Conservation (phyloP, 2,329 filamentous ascomycete species). For the Pyricularia grisea region DNA sequence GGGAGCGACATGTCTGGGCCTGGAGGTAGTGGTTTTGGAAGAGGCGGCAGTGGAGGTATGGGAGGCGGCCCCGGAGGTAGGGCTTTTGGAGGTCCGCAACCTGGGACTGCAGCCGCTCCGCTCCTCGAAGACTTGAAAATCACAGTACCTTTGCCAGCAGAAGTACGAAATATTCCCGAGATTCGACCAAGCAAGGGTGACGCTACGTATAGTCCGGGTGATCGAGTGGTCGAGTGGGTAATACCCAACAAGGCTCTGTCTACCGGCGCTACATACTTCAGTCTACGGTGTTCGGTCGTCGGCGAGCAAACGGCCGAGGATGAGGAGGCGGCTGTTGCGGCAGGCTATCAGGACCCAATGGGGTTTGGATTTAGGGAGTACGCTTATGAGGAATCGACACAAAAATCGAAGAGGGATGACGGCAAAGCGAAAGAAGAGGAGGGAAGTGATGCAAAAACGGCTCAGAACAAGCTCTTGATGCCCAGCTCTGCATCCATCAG, state of each 20-base stretch:
- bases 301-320: constrained; percentile 46
- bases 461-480: constrained; percentile 68
- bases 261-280: constrained; percentile 57
- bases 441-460: constrained; percentile 37
- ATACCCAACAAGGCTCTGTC: constrained; percentile 55
- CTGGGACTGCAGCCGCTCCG: constrained; percentile 48
- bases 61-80: constrained; percentile 4
- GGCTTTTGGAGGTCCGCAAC: constrained; percentile 35
- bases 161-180: constrained; percentile 76
- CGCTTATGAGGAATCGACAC: constrained; percentile 31
- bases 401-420: constrained; percentile 7
- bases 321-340: constrained; percentile 31
- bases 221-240: constrained; percentile 70
- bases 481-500: constrained; percentile 68
- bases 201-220: constrained; percentile 68
- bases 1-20: background rate
- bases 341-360: constrained; percentile 33
- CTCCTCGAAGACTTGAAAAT: constrained; percentile 69
- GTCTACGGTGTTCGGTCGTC: constrained; percentile 70
- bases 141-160: constrained; percentile 66
- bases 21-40: background rate
- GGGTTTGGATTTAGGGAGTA: constrained; percentile 45
- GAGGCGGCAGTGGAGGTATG: constrained; percentile 3
- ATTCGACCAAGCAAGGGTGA: constrained; percentile 75
- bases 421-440: constrained; percentile 25